A percentile compares a stretch with the other conserved stretches of the same genome.
These are phyloP conservation scores for Alternaria gansuensis DNA, from an alignment of 2,329 filamentous ascomycete species.

Conservation along the genomic window DNA sequence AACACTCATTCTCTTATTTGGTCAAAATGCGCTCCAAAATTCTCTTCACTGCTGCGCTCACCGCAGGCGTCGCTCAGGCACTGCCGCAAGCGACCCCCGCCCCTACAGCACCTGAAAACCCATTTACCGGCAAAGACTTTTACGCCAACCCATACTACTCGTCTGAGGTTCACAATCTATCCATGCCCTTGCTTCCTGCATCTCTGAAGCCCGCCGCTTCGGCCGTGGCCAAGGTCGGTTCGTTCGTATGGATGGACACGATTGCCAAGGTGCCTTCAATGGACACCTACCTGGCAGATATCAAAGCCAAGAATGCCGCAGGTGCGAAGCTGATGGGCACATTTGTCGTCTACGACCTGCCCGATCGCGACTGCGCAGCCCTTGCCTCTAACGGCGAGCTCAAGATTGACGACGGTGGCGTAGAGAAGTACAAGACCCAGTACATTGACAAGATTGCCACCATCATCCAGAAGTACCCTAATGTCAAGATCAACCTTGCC, in stretches of 20 bases:
- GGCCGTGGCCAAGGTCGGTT: constrained; percentile 60
- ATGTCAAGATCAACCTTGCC: constrained; percentile 61
- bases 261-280: constrained; percentile 60
- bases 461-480: constrained; percentile 63
- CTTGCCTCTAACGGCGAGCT: constrained; percentile 71
- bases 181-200: constrained; percentile 68
- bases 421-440: constrained; percentile 59
- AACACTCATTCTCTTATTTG: constrained; percentile 7
- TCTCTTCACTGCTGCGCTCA: constrained; percentile 28
- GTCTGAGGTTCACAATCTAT: constrained; percentile 62
- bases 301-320: constrained; percentile 58
- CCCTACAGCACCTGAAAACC: constrained; percentile 55
- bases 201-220: constrained; percentile 62
- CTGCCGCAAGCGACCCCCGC: constrained; percentile 36
- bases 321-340: constrained; percentile 61
- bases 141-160: constrained; percentile 65
- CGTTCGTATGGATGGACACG: constrained; percentile 64
- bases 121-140: constrained; percentile 60
- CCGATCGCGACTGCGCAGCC: constrained; percentile 70
- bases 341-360: constrained; percentile 70
- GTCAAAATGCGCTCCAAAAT: constrained; percentile 33
- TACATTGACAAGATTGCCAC: constrained; percentile 65
- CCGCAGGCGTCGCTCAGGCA: constrained; percentile 35
- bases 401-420: constrained; percentile 62
- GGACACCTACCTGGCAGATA: constrained; percentile 59